Conservation (phyloP, 1,139 yeast species). For the Suhomyces bolitotheri region DNA sequence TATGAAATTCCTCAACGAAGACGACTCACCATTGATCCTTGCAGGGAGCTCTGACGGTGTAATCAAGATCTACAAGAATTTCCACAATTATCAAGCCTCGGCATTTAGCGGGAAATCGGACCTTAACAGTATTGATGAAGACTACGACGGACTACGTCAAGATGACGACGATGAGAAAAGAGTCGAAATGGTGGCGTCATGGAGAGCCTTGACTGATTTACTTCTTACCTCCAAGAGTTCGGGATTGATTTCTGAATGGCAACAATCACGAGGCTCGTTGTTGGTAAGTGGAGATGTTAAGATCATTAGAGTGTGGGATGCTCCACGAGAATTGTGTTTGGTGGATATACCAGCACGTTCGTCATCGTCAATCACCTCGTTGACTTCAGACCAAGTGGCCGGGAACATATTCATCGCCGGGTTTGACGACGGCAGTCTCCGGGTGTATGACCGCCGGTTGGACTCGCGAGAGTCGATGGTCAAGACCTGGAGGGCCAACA, state of each 20-base stretch:
- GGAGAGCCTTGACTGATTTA: slow-evolving; percentile 92
- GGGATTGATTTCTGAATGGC: slow-evolving; percentile 93
- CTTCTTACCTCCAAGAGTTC: slow-evolving; percentile 77
- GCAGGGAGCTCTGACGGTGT: slow-evolving; percentile 95
- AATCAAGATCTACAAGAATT: slow-evolving; percentile 78
- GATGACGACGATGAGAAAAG: slow-evolving; percentile 27
- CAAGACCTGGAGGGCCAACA: slow-evolving; percentile 58
- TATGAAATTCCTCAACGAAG: slow-evolving; percentile 83
- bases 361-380: slow-evolving; percentile 80
- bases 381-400: slow-evolving; percentile 93
- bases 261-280: slow-evolving; percentile 88
- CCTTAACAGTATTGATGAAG: slow-evolving; percentile 16
- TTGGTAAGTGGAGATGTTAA: slow-evolving; percentile 95
- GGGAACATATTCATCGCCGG: slow-evolving; percentile 93
- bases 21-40: slow-evolving; percentile 79
- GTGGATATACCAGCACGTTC: slow-evolving; percentile 91
- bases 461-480: slow-evolving; percentile 88
- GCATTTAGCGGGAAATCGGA: slow-evolving; percentile 24
- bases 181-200: slow-evolving; percentile 73
- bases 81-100: slow-evolving; percentile 48
- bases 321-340: slow-evolving; percentile 85
- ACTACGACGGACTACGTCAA: slow-evolving; percentile 15
- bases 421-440: slow-evolving; percentile 85
- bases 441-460: slow-evolving; percentile 88
- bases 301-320: slow-evolving; percentile 92